phyloP scores from a whole-genome alignment of 495 filamentous ascomycete species.

The Poronia punctata region DNA sequence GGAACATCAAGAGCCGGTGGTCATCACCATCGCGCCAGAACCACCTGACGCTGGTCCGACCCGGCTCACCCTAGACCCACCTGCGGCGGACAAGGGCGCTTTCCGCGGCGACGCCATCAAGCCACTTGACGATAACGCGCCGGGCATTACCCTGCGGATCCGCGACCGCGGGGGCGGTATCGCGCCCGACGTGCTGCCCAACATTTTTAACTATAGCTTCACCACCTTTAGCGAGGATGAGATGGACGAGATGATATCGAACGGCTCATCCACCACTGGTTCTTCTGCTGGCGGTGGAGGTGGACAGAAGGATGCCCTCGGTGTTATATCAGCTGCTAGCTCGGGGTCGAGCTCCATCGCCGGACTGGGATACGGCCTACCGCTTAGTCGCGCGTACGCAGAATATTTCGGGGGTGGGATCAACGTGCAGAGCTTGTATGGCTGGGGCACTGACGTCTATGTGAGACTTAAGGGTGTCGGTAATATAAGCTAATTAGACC shows the following conservation, averaged over 20 bases:
- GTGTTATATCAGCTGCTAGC: conserved; percentile 61
- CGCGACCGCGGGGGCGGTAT: conserved; percentile 94
- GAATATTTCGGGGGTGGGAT: conserved; percentile 99
- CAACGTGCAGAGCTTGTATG: conserved; percentile 84
- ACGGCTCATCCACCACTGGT: conserved; percentile 6
- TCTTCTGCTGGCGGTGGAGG: conserved; percentile 23
- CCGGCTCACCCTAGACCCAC: conserved; percentile 64
- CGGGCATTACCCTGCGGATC: conserved; percentile 91
- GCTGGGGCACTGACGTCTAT: conserved; percentile 70
- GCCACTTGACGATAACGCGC: conserved; percentile 56
- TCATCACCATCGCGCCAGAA: conserved; percentile 86
- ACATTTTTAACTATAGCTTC: conserved; percentile 95
- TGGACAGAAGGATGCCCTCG: conserved; percentile 56
- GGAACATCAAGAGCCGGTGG: conserved; percentile 65
- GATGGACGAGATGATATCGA: conserved; percentile 34
- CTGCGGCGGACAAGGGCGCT: conserved; percentile 48
- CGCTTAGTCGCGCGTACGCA: conserved; percentile 86
- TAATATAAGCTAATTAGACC: too few relatives aligned
- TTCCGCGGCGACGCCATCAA: conserved; percentile 41
- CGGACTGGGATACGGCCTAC: conserved; percentile 83
- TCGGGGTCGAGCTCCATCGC: conserved; percentile 72
- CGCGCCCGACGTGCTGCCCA: conserved; percentile 65
- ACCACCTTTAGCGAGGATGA: conserved; percentile 74
- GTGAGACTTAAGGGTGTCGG: conserved; percentile 79
- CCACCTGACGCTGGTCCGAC: conserved; percentile 43